These are phyloP conservation scores for Mycena kentingensis DNA, from an alignment of 768 basidiomycete genomes.

Conservation along the genomic window DNA sequence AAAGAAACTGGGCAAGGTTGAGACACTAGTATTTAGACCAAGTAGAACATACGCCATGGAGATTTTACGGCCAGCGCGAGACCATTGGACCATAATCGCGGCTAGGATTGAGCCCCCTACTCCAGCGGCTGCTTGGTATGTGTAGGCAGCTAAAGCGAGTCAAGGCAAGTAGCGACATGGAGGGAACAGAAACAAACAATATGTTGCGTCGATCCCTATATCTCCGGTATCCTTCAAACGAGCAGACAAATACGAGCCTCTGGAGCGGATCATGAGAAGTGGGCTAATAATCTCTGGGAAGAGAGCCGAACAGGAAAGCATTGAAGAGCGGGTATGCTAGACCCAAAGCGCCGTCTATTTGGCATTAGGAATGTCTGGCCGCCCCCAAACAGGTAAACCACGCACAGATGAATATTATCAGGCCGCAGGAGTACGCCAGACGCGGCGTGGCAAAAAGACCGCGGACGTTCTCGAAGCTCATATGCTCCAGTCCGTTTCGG, in stretches of 20 bases:
- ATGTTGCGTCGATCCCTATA: conserved; percentile 34
- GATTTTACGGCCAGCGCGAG: conserved; percentile 18
- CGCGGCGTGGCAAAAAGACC: conserved; percentile 53
- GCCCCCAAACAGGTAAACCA: neutral
- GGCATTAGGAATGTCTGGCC: neutral
- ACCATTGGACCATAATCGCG: conserved; percentile 36
- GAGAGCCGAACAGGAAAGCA: conserved; percentile 40
- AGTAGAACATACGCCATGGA: conserved; percentile 29
- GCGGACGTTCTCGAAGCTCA: conserved; percentile 43
- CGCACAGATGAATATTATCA: conserved; percentile 58
- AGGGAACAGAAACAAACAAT: conserved; percentile 43
- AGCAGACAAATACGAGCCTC: conserved; percentile 15
- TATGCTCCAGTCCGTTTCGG: conserved; percentile 37
- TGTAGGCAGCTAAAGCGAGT: conserved; percentile 30
- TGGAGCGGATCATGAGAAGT: conserved; percentile 22
- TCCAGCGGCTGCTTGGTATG: conserved; percentile 42
- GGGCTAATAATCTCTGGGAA: neutral
- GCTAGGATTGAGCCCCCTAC: conserved; percentile 59
- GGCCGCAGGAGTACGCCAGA: conserved; percentile 49
- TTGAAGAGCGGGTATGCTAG: conserved; percentile 63
- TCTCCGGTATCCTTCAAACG: neutral
- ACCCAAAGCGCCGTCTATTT: conserved; percentile 51
- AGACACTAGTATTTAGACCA: conserved; percentile 48
- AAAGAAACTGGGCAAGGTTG: conserved; percentile 50
- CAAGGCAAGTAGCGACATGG: neutral